Conservation (phyloP, 169 alveolate genomes). For the Nephromyces sp. region DNA sequence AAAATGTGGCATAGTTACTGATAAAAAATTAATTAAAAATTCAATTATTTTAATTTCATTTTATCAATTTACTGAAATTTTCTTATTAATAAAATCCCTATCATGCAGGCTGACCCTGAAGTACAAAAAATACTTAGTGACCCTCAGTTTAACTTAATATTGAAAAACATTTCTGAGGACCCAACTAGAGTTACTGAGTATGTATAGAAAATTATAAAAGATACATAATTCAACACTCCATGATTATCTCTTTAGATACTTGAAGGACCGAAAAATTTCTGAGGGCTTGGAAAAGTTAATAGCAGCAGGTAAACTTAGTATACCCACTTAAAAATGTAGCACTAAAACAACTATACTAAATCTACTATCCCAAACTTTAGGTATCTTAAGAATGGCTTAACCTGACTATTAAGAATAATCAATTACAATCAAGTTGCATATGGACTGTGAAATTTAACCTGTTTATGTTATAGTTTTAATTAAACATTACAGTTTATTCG, state of each 20-base stretch:
- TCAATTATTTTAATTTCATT: background rate
- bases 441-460: too few species aligned
- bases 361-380: too few species aligned
- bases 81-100: background rate
- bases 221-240: background rate
- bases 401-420: too few species aligned
- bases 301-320: slow-evolving; percentile 96
- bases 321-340: too few species aligned
- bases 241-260: slow-evolving; percentile 38
- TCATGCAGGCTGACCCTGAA: slow-evolving; percentile 92
- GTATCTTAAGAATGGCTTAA: too few species aligned
- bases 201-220: background rate
- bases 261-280: slow-evolving; percentile 87
- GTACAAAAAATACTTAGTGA: slow-evolving; percentile 86
- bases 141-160: slow-evolving; percentile 83
- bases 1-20: background rate
- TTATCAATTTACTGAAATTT: background rate
- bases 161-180: slow-evolving; percentile 69
- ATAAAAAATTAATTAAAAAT: background rate
- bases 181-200: slow-evolving; percentile 48
- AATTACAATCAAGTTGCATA: too few species aligned
- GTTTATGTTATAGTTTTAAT: too few species aligned
- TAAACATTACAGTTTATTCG: too few species aligned
- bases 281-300: slow-evolving; percentile 86
- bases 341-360: too few species aligned